These are phyloP conservation scores for Krasilnikovozyma curviuscula DNA, from an alignment of 768 basidiomycete genomes.

Conservation along the genomic window DNA sequence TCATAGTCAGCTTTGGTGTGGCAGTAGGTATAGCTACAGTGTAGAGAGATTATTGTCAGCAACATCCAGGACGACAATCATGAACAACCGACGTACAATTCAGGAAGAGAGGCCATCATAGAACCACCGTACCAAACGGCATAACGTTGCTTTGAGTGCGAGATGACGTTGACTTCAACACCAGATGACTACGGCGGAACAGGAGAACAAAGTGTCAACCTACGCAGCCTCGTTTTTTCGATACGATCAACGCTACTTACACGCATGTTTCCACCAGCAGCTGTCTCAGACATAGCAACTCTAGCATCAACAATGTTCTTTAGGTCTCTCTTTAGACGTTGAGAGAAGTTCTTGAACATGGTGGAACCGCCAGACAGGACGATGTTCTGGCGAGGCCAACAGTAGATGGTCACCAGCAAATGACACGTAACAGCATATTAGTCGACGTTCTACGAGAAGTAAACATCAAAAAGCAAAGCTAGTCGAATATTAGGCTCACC, in stretches of 20 bases:
- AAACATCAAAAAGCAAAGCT: neutral
- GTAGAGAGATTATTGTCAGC: no score
- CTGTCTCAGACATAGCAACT: conserved; percentile 52
- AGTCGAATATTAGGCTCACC: conserved; percentile 29
- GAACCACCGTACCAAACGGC: conserved; percentile 99
- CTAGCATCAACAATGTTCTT: conserved; percentile 84
- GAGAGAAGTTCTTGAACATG: conserved; percentile 98
- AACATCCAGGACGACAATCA: no score
- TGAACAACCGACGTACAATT: no score
- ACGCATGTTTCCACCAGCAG: conserved; percentile 56
- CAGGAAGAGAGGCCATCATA: conserved; percentile 76
- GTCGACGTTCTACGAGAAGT: neutral
- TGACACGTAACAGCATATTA: neutral
- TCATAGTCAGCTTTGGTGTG: conserved; percentile 73
- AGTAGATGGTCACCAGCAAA: neutral
- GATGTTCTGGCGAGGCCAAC: conserved; percentile 49
- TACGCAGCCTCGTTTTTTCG: neutral
- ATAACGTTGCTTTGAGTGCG: conserved; percentile 88
- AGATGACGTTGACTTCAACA: conserved; percentile 93
- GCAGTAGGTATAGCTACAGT: no score
- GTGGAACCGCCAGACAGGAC: conserved; percentile 93
- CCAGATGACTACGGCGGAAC: conserved; percentile 53
- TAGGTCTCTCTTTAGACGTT: conserved; percentile 82
- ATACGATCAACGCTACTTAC: conserved; percentile 30
- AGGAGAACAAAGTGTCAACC: neutral